Conservation (phyloP, 495 filamentous ascomycete species). For the Lepraria neglecta region DNA sequence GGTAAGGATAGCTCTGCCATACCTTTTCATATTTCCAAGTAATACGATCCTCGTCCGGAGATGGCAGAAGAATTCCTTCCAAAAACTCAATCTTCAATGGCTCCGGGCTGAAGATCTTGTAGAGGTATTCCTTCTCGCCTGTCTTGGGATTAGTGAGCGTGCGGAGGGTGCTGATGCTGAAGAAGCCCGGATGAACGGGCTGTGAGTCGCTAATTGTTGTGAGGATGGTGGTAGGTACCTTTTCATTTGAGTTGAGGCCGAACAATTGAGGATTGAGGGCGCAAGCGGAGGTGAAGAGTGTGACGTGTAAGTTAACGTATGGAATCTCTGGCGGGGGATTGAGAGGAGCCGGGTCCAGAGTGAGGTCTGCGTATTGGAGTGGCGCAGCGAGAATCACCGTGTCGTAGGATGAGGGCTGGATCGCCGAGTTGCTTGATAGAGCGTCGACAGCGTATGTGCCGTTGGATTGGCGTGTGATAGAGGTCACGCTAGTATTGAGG, state of each 20-base stretch:
- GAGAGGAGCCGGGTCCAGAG: conserved; percentile 34
- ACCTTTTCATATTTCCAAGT: conserved; percentile 71
- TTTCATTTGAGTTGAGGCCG: conserved; percentile 42
- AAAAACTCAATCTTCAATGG: conserved; percentile 59
- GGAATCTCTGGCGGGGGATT: conserved; percentile 63
- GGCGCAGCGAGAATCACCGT: conserved; percentile 73
- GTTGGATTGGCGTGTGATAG: conserved; percentile 44
- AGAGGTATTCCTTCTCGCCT: conserved; percentile 63
- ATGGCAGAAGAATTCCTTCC: conserved; percentile 30
- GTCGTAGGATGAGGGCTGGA: conserved; percentile 50
- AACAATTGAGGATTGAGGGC: conserved; percentile 64
- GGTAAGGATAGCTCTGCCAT: conserved; percentile 82
- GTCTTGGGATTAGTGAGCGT: conserved; percentile 53
- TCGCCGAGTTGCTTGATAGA: conserved; percentile 15
- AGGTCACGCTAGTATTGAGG: conserved; percentile 65
- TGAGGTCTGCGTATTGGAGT: conserved; percentile 67
- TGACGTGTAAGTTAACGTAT: conserved; percentile 80
- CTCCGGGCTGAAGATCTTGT: conserved; percentile 90
- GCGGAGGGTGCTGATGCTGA: conserved; percentile 74
- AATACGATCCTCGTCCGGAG: conserved; percentile 44
- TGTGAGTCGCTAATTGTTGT: conserved; percentile 65
- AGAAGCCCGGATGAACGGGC: conserved; percentile 67
- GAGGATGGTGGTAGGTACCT: conserved; percentile 64
- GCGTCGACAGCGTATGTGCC: conserved; percentile 47
- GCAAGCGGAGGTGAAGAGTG: conserved; percentile 73